phyloP scores from a whole-genome alignment of 257 asterid species.

The Forsythia suspensa region DNA sequence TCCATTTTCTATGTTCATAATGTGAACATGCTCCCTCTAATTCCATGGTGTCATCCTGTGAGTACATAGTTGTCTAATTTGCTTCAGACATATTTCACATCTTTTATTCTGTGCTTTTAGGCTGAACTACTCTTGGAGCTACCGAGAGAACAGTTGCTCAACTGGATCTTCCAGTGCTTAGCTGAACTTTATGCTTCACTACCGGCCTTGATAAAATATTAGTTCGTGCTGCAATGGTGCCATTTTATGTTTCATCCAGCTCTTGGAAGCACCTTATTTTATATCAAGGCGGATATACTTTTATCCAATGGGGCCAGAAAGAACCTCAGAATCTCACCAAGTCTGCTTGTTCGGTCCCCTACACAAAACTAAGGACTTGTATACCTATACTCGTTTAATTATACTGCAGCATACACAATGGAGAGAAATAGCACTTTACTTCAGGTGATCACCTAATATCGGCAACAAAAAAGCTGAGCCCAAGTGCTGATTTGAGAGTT shows the following conservation, averaged over 20 bases:
- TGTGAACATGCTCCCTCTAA: constrained; percentile 5
- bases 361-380: background rate
- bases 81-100: background rate
- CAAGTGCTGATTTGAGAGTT: background rate
- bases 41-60: background rate
- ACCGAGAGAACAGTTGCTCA: constrained; percentile 92
- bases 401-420: background rate
- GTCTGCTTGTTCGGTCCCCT: constrained; percentile 14
- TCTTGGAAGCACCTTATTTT: background rate
- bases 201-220: constrained; percentile 85
- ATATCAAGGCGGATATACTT: background rate
- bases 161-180: constrained; percentile 92
- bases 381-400: background rate
- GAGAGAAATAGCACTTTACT: background rate
- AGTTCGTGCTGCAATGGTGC: constrained; percentile 24
- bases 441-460: background rate
- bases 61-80: background rate
- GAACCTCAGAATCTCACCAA: constrained; percentile 21
- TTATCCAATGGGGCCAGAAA: constrained; percentile 9
- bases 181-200: constrained; percentile 82
- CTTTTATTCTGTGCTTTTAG: constrained; percentile 42
- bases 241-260: constrained; percentile 15
- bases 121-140: constrained; percentile 91
- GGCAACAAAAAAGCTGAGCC: background rate
- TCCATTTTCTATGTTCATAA: background rate